phyloP scores from a whole-genome alignment of 257 asterid species.

The Nicotiana undulata region DNA sequence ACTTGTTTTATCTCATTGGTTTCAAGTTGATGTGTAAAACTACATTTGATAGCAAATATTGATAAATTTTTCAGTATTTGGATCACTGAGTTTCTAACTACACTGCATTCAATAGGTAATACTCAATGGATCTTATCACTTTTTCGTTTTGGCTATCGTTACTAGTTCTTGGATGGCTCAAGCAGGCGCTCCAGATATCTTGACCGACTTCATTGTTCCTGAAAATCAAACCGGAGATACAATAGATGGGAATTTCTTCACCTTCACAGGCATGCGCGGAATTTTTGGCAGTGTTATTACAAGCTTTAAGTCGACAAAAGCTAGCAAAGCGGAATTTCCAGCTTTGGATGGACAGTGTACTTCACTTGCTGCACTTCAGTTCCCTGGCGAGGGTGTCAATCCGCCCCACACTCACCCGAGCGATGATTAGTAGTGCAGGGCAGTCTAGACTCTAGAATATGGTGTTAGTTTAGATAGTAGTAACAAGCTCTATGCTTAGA shows the following conservation, averaged over 20 bases:
- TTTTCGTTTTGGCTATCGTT: too few relatives aligned
- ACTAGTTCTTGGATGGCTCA: too few relatives aligned
- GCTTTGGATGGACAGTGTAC: not conserved
- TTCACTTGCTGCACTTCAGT: conserved; percentile 13
- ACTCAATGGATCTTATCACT: too few relatives aligned
- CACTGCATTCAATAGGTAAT: too few relatives aligned
- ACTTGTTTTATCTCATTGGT: too few relatives aligned
- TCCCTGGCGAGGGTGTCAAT: conserved; percentile 2
- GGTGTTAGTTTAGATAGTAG: too few relatives aligned
- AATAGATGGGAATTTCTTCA: conserved; percentile 11
- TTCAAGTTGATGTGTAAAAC: too few relatives aligned
- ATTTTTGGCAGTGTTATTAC: conserved; percentile 5
- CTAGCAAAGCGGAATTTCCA: conserved; percentile 20
- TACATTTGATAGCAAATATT: too few relatives aligned
- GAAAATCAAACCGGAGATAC: not conserved
- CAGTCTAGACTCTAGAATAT: too few relatives aligned
- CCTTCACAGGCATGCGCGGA: conserved; percentile 10
- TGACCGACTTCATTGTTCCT: conserved; percentile 15
- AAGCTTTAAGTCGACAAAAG: not conserved
- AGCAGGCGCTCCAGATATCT: conserved; percentile 7
- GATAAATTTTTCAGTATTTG: too few relatives aligned
- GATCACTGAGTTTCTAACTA: too few relatives aligned
- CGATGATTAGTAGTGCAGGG: conserved; percentile 4
- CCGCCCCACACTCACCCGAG: conserved; percentile 20
- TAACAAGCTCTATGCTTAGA: too few relatives aligned